A percentile compares a stretch with the other conserved stretches of the same genome.
These are phyloP conservation scores for Diplogelasinospora grovesii DNA, from an alignment of 495 filamentous ascomycete genomes.

Conservation along the genomic window DNA sequence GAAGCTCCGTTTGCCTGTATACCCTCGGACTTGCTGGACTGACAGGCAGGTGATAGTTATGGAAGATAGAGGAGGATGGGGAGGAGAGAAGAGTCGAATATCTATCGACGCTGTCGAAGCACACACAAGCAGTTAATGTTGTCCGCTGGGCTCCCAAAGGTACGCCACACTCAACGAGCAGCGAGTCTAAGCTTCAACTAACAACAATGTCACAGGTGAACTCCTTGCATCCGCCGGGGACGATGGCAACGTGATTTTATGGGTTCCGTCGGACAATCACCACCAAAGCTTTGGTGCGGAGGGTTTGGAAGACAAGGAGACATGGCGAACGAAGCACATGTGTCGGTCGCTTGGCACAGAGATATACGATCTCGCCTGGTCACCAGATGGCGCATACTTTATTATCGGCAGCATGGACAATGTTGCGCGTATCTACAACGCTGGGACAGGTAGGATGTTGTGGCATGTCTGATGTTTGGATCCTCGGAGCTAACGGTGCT, in stretches of 20 bases:
- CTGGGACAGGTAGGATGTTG: conserved; percentile 63
- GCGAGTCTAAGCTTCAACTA: no score
- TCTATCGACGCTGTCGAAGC: conserved; percentile 81
- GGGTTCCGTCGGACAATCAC: conserved; percentile 78
- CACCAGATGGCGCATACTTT: conserved; percentile 90
- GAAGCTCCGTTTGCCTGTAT: not conserved
- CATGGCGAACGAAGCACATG: conserved; percentile 96
- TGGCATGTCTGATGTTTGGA: not conserved
- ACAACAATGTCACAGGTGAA: no score
- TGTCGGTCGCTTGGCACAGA: conserved; percentile 85
- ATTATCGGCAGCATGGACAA: conserved; percentile 99
- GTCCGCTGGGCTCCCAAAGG: conserved; percentile 92
- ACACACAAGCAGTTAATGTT: conserved; percentile 97
- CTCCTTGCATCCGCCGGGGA: conserved; percentile 92
- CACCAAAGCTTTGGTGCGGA: conserved; percentile 68
- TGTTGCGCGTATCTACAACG: conserved; percentile 93
- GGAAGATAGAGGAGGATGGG: conserved; percentile 81
- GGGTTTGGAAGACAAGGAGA: conserved; percentile 85
- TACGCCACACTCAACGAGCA: no score
- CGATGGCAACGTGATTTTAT: conserved; percentile 92
- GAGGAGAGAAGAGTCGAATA: conserved; percentile 86
- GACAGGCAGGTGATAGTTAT: conserved; percentile 52
- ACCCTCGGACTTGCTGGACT: conserved; percentile 7
- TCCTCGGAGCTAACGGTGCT: conserved; percentile 6
- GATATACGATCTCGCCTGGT: conserved; percentile 98